Conservation (phyloP, 1,284 basidiomycete species). For the Hymenochaete sp. region DNA sequence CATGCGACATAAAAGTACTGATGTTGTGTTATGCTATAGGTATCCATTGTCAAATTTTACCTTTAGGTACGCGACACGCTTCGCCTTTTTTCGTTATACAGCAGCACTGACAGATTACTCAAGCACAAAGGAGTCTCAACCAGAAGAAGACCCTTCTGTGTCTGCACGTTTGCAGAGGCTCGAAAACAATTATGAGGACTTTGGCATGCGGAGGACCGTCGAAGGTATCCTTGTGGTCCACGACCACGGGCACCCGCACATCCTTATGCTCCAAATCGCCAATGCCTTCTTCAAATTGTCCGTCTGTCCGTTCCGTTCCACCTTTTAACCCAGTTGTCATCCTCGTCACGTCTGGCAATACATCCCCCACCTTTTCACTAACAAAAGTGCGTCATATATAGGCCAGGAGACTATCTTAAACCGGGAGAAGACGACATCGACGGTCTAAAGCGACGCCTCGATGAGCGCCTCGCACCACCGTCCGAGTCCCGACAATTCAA, state of each 20-base stretch:
- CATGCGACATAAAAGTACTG: not conserved
- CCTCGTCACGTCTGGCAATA: not conserved
- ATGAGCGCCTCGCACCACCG: conserved; percentile 82
- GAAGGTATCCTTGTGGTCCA: conserved; percentile 97
- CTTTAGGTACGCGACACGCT: conserved; percentile 47
- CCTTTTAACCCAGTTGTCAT: too few species aligned
- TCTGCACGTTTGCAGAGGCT: conserved; percentile 81
- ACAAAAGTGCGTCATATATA: conserved; percentile 26
- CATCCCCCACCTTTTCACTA: not conserved
- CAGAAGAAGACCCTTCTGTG: conserved; percentile 94
- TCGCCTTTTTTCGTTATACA: not conserved
- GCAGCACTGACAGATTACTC: not conserved
- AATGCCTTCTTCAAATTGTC: conserved; percentile 98
- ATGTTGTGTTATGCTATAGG: conserved; percentile 28
- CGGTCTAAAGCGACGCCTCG: conserved; percentile 80
- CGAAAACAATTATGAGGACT: conserved; percentile 95
- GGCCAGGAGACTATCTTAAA: conserved; percentile 96
- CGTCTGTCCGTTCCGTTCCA: conserved; percentile 29
- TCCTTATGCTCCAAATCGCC: conserved; percentile 96
- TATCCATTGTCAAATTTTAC: conserved; percentile 86
- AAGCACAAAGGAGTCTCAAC: conserved; percentile 88
- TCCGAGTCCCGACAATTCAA: conserved; percentile 57
- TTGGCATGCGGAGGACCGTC: conserved; percentile 88
- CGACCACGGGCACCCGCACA: conserved; percentile 89
- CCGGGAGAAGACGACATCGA: conserved; percentile 90